phyloP scores from a whole-genome alignment of 176 grass and related monocot genomes.

The Musa troglodytarum region DNA sequence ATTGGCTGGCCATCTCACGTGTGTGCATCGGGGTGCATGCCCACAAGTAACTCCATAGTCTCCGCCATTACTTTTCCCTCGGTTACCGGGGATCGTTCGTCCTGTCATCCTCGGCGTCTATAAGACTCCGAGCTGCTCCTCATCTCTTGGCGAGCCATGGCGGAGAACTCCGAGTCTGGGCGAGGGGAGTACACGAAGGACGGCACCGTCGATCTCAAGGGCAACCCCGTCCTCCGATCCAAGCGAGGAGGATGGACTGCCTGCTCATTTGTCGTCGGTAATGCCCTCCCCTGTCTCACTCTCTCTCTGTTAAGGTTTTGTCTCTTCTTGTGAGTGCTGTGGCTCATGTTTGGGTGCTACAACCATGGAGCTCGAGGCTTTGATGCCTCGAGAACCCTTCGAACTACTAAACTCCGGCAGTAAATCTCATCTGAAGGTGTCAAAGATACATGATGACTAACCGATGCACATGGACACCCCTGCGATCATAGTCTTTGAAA shows the following conservation, averaged over 20 bases:
- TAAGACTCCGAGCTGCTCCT: background rate
- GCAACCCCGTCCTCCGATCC: constrained; percentile 35
- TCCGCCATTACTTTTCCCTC: no score
- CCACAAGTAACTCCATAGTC: no score
- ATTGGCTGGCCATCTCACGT: no score
- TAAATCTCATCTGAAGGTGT: no score
- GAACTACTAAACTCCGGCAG: no score
- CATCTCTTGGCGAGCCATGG: constrained; percentile 8
- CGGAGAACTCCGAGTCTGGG: constrained; percentile 17
- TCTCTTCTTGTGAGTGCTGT: background rate
- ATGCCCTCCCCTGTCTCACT: background rate
- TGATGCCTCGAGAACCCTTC: no score
- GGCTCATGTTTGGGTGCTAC: background rate
- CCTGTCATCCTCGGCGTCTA: background rate
- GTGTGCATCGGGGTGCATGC: no score
- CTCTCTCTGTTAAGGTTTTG: background rate
- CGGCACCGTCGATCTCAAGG: constrained; percentile 36
- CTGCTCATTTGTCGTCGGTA: constrained; percentile 25
- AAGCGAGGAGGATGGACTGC: constrained; percentile 42
- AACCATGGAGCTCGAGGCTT: no score
- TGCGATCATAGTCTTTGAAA: no score
- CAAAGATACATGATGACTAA: no score
- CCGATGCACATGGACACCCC: no score
- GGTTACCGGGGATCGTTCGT: no score
- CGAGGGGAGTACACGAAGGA: constrained; percentile 31